Evolutionary conservation across 2,329 filamentous ascomycete species (phyloP), one percentile per base, ranked within the genome.

Genomic region (Rasamsonia emersonii): DNA sequence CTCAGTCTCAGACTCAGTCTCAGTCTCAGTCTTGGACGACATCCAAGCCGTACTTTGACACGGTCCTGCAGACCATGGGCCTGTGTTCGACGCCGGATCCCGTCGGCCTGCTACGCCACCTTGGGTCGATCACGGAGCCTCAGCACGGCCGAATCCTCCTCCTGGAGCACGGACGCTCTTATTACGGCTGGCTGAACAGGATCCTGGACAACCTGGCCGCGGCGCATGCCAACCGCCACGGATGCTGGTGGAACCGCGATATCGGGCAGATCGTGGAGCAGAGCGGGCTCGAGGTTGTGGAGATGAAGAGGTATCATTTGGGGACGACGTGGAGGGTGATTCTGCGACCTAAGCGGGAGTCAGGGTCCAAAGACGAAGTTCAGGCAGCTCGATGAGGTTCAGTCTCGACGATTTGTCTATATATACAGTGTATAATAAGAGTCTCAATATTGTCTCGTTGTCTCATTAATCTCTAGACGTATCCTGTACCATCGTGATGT

Each of bases 241-340:
- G 67, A 10, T 70, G 67, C 45, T 70, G 67, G 66, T 68, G 62
- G 58, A 70, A 70, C 47, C 56, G 64, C 23, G 66, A 70, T 54
- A 67, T 70, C 28, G 64, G 61, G 19, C 50, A 55, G 33, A 61
- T 70, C 40, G 56, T 70, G n/a, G 43, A 49, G 32, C 51, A 64
- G 35, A 68, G 64, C 43, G 65, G 64, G 17, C 43, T 70, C 41
- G 60, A 64, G 43, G 47, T 70, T 31, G 61, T 67, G 25, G 61
- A 64, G 44, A 54, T 60, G 40, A 58, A 60, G 39, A 47, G 65
- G 24, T 65, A 54, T 50, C 62, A 68, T 52, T 53, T 68, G 43
- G 66, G 66, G 18, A 69, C 65, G 17, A 66, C 64, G 4, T 70
- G 61, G 59, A 54, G 56, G 37, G 61, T 58, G 43, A 53, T 64